Evolutionary conservation across 441 rosid genomes (phyloP).

Genomic region (Breynia disticha): DNA sequence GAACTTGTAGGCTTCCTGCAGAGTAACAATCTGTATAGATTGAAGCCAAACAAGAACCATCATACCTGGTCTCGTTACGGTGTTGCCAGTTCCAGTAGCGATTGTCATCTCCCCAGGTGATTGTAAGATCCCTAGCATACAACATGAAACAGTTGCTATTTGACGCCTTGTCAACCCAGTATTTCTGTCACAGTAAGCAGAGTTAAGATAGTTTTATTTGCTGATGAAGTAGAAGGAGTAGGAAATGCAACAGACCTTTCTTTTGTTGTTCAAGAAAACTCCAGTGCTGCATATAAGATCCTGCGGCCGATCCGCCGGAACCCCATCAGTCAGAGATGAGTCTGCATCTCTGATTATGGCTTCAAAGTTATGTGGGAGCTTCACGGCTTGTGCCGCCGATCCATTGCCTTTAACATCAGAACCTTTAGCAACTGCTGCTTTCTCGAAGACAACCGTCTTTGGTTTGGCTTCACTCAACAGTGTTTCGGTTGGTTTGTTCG

Average conservation of each 20-base stretch:
- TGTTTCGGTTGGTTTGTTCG: too few species aligned
- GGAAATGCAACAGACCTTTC: slow-evolving; percentile 5
- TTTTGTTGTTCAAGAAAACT: slow-evolving; percentile 24
- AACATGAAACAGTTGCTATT: slow-evolving; percentile 54
- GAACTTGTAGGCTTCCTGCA: too few species aligned
- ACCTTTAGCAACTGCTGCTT: too few species aligned
- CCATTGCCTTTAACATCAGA: neutral
- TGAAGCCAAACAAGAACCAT: too few species aligned
- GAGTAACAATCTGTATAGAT: too few species aligned
- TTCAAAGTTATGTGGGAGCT: slow-evolving; percentile 32
- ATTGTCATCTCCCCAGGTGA: slow-evolving; percentile 44
- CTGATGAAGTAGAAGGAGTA: too few species aligned
- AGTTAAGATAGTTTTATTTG: too few species aligned
- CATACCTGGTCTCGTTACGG: slow-evolving; percentile 38
- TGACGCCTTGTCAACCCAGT: slow-evolving; percentile 42
- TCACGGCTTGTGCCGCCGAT: neutral
- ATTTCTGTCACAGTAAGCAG: slow-evolving; percentile 28
- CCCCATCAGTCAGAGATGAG: slow-evolving; percentile 14
- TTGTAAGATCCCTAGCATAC: slow-evolving; percentile 42
- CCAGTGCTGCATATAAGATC: slow-evolving; percentile 29
- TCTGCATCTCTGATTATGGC: slow-evolving; percentile 32
- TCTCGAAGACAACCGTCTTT: too few species aligned
- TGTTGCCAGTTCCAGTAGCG: slow-evolving; percentile 47
- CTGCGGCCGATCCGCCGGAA: slow-evolving; percentile 22
- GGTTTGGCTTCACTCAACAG: too few species aligned